Conservation (phyloP, 768 basidiomycete genomes). For the Tephrocybe sp. region DNA sequence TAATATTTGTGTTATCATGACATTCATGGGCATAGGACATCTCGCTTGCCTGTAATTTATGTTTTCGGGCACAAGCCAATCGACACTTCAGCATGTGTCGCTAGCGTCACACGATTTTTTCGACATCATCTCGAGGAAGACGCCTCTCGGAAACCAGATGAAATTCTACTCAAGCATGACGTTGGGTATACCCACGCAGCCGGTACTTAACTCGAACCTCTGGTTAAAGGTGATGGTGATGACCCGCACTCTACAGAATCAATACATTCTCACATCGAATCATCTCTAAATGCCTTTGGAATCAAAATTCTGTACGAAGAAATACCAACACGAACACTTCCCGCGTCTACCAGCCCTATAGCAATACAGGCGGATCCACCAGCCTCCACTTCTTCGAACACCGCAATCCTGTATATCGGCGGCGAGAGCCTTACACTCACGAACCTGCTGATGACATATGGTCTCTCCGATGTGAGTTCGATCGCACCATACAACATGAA, state of each 20-base stretch:
- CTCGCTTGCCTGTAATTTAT: conserved; percentile 86
- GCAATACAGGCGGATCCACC: background rate
- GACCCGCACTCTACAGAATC: conserved; percentile 26
- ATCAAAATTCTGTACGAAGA: conserved; percentile 36
- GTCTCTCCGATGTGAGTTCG: conserved; percentile 53
- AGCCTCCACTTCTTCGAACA: conserved; percentile 16
- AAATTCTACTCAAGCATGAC: conserved; percentile 67
- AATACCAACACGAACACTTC: conserved; percentile 26
- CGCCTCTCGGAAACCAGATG: conserved; percentile 16
- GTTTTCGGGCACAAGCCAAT: conserved; percentile 80
- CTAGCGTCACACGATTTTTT: conserved; percentile 37
- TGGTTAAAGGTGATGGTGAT: too few species aligned
- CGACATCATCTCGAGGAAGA: conserved; percentile 12
- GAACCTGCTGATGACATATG: conserved; percentile 85
- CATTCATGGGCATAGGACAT: conserved; percentile 52
- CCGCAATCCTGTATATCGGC: conserved; percentile 60
- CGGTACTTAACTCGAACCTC: too few species aligned
- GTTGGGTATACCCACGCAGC: conserved; percentile 73
- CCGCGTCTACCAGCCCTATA: background rate
- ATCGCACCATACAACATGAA: background rate
- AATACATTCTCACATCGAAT: conserved; percentile 28
- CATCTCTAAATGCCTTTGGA: conserved; percentile 21
- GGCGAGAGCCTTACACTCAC: conserved; percentile 77
- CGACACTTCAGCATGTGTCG: conserved; percentile 52
- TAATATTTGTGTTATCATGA: background rate